A percentile compares a stretch with the other conserved stretches of the same genome.
Conservation (phyloP, 371 early-diverging fungal species). For the Fennellomyces sp. region DNA sequence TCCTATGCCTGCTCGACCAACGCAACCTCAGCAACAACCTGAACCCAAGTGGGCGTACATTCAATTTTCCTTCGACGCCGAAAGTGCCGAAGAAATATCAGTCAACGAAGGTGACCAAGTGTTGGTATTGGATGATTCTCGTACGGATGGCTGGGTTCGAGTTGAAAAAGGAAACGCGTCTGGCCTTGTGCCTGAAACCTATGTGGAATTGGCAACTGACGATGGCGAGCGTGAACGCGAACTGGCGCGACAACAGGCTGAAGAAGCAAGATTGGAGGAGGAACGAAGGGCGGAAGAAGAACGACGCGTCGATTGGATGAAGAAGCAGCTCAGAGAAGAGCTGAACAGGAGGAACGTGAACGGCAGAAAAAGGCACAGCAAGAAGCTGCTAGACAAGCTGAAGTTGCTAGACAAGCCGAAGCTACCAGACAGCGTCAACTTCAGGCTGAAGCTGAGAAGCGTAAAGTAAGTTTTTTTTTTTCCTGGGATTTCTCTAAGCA, state of each 20-base stretch:
- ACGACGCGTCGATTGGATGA: slow-evolving; percentile 7
- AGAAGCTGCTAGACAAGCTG: slow-evolving; percentile 29
- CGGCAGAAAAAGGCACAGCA: slow-evolving; percentile 18
- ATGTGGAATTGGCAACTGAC: slow-evolving; percentile 36
- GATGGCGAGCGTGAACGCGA: slow-evolving; percentile 6
- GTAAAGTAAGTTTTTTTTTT: slow-evolving; percentile 15
- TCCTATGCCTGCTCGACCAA: background rate
- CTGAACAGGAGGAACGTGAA: slow-evolving; percentile 23
- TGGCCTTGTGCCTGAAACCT: slow-evolving; percentile 62
- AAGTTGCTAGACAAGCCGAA: slow-evolving; percentile 25
- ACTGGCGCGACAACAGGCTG: background rate
- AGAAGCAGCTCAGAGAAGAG: slow-evolving; percentile 11
- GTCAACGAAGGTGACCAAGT: slow-evolving; percentile 75
- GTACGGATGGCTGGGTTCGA: slow-evolving; percentile 77
- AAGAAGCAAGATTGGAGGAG: slow-evolving; percentile 5
- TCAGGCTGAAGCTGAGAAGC: slow-evolving; percentile 18
- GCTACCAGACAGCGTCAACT: slow-evolving; percentile 20
- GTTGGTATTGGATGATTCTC: slow-evolving; percentile 67
- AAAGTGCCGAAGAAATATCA: slow-evolving; percentile 73
- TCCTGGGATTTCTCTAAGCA: too few relatives aligned
- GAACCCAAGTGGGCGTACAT: slow-evolving; percentile 67
- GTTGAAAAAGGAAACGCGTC: slow-evolving; percentile 35
- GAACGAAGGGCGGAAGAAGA: slow-evolving; percentile 13
- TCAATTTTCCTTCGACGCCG: slow-evolving; percentile 75
- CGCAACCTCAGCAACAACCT: slow-evolving; percentile 4